These are phyloP conservation scores for Juglanconis oblonga DNA, from an alignment of 2,329 filamentous ascomycete species.

Conservation along the genomic window DNA sequence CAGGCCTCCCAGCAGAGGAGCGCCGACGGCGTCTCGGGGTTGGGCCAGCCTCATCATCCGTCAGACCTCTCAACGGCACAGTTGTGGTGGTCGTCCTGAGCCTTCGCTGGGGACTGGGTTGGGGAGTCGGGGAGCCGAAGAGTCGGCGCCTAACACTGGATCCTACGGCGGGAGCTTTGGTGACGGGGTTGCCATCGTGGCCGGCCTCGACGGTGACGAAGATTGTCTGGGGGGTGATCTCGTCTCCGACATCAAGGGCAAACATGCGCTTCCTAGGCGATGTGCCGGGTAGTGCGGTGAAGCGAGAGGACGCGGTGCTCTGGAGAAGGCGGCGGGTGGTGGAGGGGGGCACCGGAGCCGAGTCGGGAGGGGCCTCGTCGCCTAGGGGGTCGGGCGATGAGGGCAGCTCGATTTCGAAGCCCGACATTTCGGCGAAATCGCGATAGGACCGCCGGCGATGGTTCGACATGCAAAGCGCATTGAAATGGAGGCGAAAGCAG, in stretches of 20 bases:
- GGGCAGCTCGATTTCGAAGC: constrained; percentile 26
- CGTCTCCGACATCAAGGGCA: constrained; percentile 53
- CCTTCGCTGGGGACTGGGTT: constrained; percentile 33
- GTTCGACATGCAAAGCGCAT: constrained; percentile 19
- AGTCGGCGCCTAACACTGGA: constrained; percentile 34
- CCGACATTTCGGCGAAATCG: constrained; percentile 20
- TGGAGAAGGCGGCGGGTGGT: constrained; percentile 37
- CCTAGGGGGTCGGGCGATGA: constrained; percentile 34
- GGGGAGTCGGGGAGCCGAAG: constrained; percentile 43
- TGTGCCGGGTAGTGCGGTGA: constrained; percentile 21
- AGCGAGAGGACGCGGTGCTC: constrained; percentile 40
- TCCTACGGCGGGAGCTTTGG: constrained; percentile 3
- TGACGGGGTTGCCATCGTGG: constrained; percentile 21
- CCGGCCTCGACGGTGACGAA: constrained; percentile 56
- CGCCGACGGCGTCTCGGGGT: constrained; percentile 44
- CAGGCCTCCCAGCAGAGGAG: constrained; percentile 45
- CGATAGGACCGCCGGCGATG: constrained; percentile 19
- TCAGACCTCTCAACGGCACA: constrained; percentile 45
- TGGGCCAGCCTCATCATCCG: constrained; percentile 38
- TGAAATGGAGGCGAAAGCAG: not conserved
- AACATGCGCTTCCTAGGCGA: constrained; percentile 57
- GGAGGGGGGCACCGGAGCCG: constrained; percentile 10
- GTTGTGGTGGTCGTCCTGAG: constrained; percentile 45
- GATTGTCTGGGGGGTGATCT: constrained; percentile 48
- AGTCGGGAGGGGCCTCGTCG: constrained; percentile 28